Conservation (phyloP, 176 grass and related monocot genomes). For the Cymbopogon citratus region DNA sequence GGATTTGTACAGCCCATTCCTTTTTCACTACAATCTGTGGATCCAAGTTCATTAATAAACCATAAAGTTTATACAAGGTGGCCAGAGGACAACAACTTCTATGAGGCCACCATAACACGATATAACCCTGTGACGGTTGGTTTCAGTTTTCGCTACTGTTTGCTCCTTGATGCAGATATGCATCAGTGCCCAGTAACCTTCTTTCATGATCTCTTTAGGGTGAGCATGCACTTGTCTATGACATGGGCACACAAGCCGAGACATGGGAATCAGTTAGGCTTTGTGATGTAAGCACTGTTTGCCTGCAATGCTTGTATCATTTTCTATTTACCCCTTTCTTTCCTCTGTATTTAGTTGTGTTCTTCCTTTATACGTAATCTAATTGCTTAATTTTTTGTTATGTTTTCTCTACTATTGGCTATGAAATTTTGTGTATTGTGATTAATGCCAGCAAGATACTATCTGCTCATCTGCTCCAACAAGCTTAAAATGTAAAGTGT, state of each 20-base stretch:
- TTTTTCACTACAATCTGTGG: constrained; percentile 24
- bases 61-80: constrained; percentile 77
- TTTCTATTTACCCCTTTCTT: constrained; percentile 8
- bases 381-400: not conserved
- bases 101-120: constrained; percentile 75
- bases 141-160: constrained; percentile 23
- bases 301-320: constrained; percentile 5
- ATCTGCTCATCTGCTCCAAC: not conserved
- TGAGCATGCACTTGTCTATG: constrained; percentile 80
- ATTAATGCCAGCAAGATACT: not conserved
- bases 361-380: not conserved
- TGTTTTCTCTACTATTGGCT: not conserved
- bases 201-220: constrained; percentile 40
- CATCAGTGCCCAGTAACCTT: constrained; percentile 21
- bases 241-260: constrained; percentile 54
- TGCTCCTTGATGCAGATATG: constrained; percentile 1
- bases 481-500: constrained; percentile 2
- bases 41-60: constrained; percentile 63
- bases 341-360: not conserved
- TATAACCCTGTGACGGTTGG: constrained; percentile 72
- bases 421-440: not conserved
- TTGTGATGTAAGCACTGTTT: constrained; percentile 58
- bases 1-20: constrained; percentile 37
- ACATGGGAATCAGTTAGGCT: constrained; percentile 79
- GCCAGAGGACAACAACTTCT: constrained; percentile 91